phyloP scores from a whole-genome alignment of 2,329 filamentous ascomycete genomes.

The Epichloe scottii region DNA sequence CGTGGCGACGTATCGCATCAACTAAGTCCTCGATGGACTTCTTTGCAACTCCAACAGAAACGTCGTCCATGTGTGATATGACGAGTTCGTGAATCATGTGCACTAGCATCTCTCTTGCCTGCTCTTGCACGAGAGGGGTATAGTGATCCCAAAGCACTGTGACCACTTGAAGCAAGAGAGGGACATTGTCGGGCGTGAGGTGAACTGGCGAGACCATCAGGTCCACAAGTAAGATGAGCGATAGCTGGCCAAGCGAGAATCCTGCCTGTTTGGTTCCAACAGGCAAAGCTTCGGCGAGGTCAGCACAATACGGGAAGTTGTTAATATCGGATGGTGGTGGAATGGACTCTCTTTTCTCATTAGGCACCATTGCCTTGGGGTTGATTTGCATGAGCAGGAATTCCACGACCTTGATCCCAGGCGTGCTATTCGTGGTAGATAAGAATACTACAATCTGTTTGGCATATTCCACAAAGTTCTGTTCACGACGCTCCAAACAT shows the following conservation, averaged over 20 bases:
- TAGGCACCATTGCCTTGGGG: conserved; percentile 93
- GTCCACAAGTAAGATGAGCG: conserved; percentile 86
- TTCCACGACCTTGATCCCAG: conserved; percentile 85
- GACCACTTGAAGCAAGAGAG: conserved; percentile 78
- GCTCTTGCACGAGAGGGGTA: conserved; percentile 85
- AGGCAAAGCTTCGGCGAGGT: conserved; percentile 66
- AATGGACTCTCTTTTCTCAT: conserved; percentile 61
- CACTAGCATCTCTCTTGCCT: conserved; percentile 94
- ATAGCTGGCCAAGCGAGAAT: conserved; percentile 84
- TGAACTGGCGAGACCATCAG: conserved; percentile 88
- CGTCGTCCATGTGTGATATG: conserved; percentile 63
- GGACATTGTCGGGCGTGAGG: conserved; percentile 65
- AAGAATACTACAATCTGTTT: conserved; percentile 97
- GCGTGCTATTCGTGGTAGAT: conserved; percentile 60
- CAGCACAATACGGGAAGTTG: conserved; percentile 77
- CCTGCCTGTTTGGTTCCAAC: conserved; percentile 85
- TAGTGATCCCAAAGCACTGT: conserved; percentile 97
- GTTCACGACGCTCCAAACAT: conserved; percentile 85
- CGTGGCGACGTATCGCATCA: conserved; percentile 73
- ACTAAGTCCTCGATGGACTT: conserved; percentile 76
- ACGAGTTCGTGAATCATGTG: conserved; percentile 95
- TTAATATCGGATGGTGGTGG: conserved; percentile 61
- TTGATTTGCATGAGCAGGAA: conserved; percentile 84
- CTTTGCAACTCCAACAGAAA: conserved; percentile 48
- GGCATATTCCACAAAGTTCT: conserved; percentile 95